phyloP scores from a whole-genome alignment of 2,329 filamentous ascomycete species.

The Dendrostoma leiphaemia region DNA sequence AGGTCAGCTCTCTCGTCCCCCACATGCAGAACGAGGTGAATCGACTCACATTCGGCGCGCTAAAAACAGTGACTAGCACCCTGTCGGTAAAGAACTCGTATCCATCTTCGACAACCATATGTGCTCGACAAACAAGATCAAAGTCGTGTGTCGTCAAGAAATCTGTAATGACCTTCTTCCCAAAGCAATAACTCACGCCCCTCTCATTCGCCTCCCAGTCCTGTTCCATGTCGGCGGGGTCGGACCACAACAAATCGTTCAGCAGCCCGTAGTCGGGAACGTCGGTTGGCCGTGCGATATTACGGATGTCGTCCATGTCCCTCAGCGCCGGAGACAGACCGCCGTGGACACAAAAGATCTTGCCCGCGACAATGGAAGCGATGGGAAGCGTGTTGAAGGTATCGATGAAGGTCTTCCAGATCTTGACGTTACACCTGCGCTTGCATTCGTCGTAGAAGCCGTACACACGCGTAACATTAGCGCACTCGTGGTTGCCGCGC shows the following conservation, averaged over 20 bases:
- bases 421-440: constrained; percentile 90
- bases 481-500: constrained; percentile 94
- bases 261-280: constrained; percentile 95
- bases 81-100: constrained; percentile 99
- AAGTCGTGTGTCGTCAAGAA: constrained; percentile 95
- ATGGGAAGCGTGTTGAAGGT: constrained; percentile 96
- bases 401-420: constrained; percentile 97
- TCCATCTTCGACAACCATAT: constrained; percentile 99
- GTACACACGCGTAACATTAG: constrained; percentile 92
- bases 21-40: background rate
- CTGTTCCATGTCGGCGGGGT: constrained; percentile 95
- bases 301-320: constrained; percentile 98
- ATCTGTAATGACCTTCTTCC: constrained; percentile 96
- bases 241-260: constrained; percentile 95
- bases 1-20: constrained; percentile 22
- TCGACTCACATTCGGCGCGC: constrained; percentile 86
- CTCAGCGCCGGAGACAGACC: constrained; percentile 87
- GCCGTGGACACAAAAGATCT: constrained; percentile 97
- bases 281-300: constrained; percentile 92
- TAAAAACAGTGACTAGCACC: constrained; percentile 94
- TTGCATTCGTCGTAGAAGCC: constrained; percentile 99
- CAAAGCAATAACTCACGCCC: constrained; percentile 97
- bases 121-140: constrained; percentile 92
- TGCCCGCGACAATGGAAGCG: constrained; percentile 92
- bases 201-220: constrained; percentile 98